These are phyloP conservation scores for Solanum hybrid DNA, from an alignment of 305 asterid genomes.

Conservation along the genomic window DNA sequence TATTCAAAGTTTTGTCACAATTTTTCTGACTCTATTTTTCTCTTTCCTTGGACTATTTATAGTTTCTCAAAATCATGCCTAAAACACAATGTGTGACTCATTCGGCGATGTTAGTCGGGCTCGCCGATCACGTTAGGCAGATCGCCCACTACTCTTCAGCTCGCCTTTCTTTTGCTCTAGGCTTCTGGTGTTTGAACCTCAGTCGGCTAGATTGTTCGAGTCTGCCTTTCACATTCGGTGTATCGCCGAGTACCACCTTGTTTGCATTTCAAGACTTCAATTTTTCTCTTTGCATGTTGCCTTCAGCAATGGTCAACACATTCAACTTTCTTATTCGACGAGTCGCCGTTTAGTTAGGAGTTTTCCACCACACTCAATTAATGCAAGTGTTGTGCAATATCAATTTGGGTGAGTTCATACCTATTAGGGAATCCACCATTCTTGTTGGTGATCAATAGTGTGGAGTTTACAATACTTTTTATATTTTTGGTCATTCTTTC, in stretches of 20 bases:
- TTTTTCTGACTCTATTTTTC: not conserved
- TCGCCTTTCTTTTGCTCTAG: not conserved
- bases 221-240: not conserved
- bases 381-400: not conserved
- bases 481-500: not conserved
- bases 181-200: not conserved
- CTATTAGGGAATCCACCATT: not conserved
- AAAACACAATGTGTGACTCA: not conserved
- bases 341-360: too few species aligned
- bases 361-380: not conserved
- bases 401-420: not conserved
- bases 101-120: too few species aligned
- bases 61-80: not conserved
- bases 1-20: not conserved
- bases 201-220: not conserved
- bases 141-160: not conserved
- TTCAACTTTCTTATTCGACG: too few species aligned
- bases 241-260: not conserved
- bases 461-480: not conserved
- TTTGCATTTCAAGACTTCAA: not conserved
- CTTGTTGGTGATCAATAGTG: not conserved
- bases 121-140: not conserved
- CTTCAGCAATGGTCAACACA: not conserved
- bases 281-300: not conserved
- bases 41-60: not conserved